Conservation (phyloP, 169 alveolate genomes). For the Hepatocystis sp. region DNA sequence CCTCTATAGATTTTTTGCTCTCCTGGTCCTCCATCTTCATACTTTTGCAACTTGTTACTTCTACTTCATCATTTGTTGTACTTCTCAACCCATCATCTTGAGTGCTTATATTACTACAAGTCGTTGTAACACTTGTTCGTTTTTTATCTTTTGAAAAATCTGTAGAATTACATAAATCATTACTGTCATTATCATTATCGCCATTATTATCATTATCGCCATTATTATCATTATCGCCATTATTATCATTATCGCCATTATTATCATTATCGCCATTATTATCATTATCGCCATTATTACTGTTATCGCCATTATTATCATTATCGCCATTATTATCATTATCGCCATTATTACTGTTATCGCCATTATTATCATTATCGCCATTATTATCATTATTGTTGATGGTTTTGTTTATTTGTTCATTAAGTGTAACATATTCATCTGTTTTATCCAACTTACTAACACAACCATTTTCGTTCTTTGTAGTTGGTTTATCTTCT, state of each 20-base stretch:
- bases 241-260: constrained; percentile 6
- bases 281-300: constrained; percentile 31
- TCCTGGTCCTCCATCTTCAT: not conserved
- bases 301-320: constrained; percentile 1
- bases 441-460: not conserved
- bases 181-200: not conserved
- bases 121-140: not conserved
- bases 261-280: constrained; percentile 12
- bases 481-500: not conserved
- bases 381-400: no score
- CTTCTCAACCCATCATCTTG: not conserved
- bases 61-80: not conserved
- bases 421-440: not conserved
- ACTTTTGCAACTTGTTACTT: not conserved
- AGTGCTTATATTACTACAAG: no score
- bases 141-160: not conserved
- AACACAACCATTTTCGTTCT: not conserved
- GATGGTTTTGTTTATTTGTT: no score
- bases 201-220: not conserved
- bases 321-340: not conserved
- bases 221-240: not conserved
- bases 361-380: not conserved
- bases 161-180: constrained; percentile 2
- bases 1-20: not conserved
- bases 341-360: not conserved